A percentile compares a stretch with the other conserved stretches of the same genome.
Evolutionary conservation across 1,284 basidiomycete genomes (phyloP).

Genomic region (Leccinum pachyderme): DNA sequence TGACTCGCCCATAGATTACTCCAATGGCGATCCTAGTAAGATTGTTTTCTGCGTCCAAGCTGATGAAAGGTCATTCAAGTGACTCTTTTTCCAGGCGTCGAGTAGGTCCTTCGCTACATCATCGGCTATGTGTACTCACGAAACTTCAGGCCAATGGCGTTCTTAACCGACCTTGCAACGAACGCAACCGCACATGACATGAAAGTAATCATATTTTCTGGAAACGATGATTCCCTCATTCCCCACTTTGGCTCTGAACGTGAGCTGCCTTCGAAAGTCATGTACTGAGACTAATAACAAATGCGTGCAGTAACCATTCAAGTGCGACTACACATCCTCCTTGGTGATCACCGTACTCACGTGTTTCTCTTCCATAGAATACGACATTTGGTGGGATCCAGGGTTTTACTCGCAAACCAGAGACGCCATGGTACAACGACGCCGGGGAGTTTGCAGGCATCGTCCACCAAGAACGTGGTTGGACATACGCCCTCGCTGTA

Average conservation of each 20-base stretch:
- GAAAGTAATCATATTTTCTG: slow-evolving; percentile 58
- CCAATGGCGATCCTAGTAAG: slow-evolving; percentile 44
- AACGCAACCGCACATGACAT: slow-evolving; percentile 53
- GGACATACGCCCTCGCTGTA: slow-evolving; percentile 60
- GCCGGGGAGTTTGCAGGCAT: slow-evolving; percentile 60
- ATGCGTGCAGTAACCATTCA: slow-evolving; percentile 55
- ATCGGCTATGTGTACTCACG: slow-evolving; percentile 9
- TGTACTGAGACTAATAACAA: slow-evolving; percentile 8
- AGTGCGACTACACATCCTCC: slow-evolving; percentile 32
- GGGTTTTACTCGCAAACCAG: slow-evolving; percentile 65
- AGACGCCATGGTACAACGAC: slow-evolving; percentile 64
- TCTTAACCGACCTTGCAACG: slow-evolving; percentile 61
- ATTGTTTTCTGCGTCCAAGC: slow-evolving; percentile 1
- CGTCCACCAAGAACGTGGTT: slow-evolving; percentile 68
- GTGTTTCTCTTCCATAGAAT: slow-evolving; percentile 43
- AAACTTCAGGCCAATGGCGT: slow-evolving; percentile 53
- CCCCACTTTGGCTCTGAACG: slow-evolving; percentile 65
- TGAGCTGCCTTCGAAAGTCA: slow-evolving; percentile 31
- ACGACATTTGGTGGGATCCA: slow-evolving; percentile 73
- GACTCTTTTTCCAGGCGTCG: slow-evolving; percentile 38
- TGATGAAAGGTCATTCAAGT: not conserved
- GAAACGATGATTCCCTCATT: slow-evolving; percentile 66
- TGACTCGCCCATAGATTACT: slow-evolving; percentile 12
- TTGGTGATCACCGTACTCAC: slow-evolving; percentile 1
- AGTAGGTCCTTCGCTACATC: slow-evolving; percentile 36